A percentile compares a stretch with the other conserved stretches of the same genome.
These are phyloP conservation scores for Chalciporus sphaerocephalus DNA, from an alignment of 768 basidiomycete genomes.

Conservation along the genomic window DNA sequence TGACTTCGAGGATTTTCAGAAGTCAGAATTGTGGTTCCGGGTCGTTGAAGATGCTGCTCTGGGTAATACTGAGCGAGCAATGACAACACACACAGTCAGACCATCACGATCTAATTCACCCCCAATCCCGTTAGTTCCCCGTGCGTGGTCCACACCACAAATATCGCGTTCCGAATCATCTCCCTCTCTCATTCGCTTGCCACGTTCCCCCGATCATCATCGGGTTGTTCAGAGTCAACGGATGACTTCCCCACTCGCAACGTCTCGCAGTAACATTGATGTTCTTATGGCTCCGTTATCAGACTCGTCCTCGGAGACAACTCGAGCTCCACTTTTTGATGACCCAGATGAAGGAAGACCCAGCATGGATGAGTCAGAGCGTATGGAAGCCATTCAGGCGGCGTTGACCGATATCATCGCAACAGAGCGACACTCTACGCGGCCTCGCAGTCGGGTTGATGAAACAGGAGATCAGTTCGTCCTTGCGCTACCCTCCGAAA, in stretches of 20 bases:
- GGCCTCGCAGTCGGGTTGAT: slow-evolving; percentile 11
- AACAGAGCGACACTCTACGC: slow-evolving; percentile 55
- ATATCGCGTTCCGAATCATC: slow-evolving; percentile 36
- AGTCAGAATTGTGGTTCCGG: slow-evolving; percentile 90
- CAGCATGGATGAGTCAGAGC: slow-evolving; percentile 63
- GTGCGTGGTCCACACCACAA: slow-evolving; percentile 8
- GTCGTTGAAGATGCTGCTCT: slow-evolving; percentile 67
- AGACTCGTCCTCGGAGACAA: slow-evolving; percentile 47
- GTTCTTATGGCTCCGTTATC: slow-evolving; percentile 74
- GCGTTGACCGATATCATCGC: slow-evolving; percentile 96
- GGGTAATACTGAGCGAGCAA: slow-evolving; percentile 11
- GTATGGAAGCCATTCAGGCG: slow-evolving; percentile 96
- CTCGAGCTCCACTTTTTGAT: slow-evolving; percentile 74
- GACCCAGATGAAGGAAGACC: slow-evolving; percentile 61
- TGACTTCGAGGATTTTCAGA: slow-evolving; percentile 85
- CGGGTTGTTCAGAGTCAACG: slow-evolving; percentile 17
- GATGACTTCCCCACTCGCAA: slow-evolving; percentile 15
- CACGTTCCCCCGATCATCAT: slow-evolving; percentile 13
- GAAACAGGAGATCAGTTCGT: slow-evolving; percentile 4
- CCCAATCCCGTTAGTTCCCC: slow-evolving; percentile 1
- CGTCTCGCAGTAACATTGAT: slow-evolving; percentile 55
- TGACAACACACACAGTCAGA: not conserved
- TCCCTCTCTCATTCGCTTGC: slow-evolving; percentile 27
- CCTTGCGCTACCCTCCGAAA: slow-evolving; percentile 7
- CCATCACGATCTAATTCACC: slow-evolving; percentile 9